Evolutionary conservation across 2,329 filamentous ascomycete genomes (phyloP), one percentile per base, ranked within the genome.

Genomic region (Apiospora koreana): DNA sequence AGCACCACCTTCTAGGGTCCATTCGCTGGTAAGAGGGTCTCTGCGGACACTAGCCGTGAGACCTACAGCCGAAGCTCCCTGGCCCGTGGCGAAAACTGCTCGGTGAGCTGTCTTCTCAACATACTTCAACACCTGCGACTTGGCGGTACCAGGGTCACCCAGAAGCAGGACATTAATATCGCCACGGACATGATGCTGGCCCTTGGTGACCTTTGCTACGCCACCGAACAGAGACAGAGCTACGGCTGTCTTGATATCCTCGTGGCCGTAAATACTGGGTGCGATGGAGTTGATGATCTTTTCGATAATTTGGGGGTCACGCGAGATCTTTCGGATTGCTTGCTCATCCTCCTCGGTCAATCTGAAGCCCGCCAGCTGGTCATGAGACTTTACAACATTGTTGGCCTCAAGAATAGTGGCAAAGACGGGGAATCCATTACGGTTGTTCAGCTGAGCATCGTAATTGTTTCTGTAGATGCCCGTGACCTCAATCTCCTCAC

Each of bases 381-480:
- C 96, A 79, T 99, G 96, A 0, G 95, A 92, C 82, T 99, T 99
- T 82, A 98, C 92, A 6, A 98, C 91, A 75, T 99, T 95, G 82
- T 99, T 99, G 35, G 97, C 97, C 81, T 99, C 96, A 5, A 99
- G 88, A 71, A 99, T 96, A 0, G 96, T 99, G 5, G 96, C 95
- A 81, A 99, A 99, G 45, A 99, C 96, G 0, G 96, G 96, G 83
- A 99, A 98, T 5, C 96, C 96, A 79, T 98, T 99, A 78, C 96
- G 95, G 84, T 98, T 98, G 84, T 99, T 99, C 69, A 99, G 88
- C 76, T 97, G 94, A 3, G 96, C 95, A 80, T 98, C 95, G 78
- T 98, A 99, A 83, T 97, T 98, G 86, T 99, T 99, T 76, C 94
- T 92, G 83, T 99, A 99, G 75, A 97, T 93, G 73, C 96, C 96